Percentiles rank a stretch among this genome's conserved stretches.
These are phyloP conservation scores for Pseudocercospora ulei DNA, from an alignment of 2,329 filamentous ascomycete genomes.

Conservation along the genomic window DNA sequence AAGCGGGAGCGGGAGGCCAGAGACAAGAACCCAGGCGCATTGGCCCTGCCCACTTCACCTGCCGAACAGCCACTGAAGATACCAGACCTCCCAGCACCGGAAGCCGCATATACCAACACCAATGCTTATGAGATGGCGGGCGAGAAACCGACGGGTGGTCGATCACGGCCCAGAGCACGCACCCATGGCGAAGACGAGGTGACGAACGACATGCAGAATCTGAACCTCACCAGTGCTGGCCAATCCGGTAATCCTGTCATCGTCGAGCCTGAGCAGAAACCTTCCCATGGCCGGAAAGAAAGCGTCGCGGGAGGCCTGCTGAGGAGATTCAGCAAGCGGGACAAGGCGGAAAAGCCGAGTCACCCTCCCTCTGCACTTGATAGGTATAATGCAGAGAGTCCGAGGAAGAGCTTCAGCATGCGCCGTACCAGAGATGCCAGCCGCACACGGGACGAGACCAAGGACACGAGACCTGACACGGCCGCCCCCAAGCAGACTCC, in stretches of 20 bases:
- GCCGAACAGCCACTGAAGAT: conserved; percentile 52
- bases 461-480: conserved; percentile 44
- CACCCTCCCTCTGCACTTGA: conserved; percentile 66
- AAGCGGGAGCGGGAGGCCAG: conserved; percentile 71
- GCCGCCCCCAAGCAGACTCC: conserved; percentile 41
- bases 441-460: conserved; percentile 39
- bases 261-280: conserved; percentile 35
- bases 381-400: conserved; percentile 62
- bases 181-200: conserved; percentile 94
- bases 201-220: conserved; percentile 59
- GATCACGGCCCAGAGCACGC: conserved; percentile 72
- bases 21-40: conserved; percentile 51
- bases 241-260: conserved; percentile 37
- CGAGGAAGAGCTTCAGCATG: conserved; percentile 84
- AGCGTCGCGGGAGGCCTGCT: conserved; percentile 75
- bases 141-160: conserved; percentile 73
- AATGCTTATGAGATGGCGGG: conserved; percentile 78
- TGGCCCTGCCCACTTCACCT: conserved; percentile 48
- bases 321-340: conserved; percentile 82
- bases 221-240: conserved; percentile 52
- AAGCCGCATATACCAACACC: conserved; percentile 80
- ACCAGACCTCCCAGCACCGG: conserved; percentile 68
- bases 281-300: conserved; percentile 60
- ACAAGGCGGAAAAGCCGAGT: conserved; percentile 51
- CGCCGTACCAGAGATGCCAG: conserved; percentile 47